Conservation (phyloP, 768 basidiomycete species). For the Gyrodon lividus region DNA sequence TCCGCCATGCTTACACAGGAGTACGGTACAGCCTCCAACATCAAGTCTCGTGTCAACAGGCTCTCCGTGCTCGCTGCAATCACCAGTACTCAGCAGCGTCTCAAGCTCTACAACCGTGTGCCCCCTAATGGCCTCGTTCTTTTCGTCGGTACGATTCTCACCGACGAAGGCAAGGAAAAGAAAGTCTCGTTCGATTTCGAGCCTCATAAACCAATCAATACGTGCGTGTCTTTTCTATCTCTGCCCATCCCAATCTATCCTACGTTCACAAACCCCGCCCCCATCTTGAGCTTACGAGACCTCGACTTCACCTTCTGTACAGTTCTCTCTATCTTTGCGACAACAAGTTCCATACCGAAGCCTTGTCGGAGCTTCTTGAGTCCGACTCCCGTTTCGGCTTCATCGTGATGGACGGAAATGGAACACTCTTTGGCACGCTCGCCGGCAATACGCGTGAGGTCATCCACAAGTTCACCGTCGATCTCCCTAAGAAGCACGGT, state of each 20-base stretch:
- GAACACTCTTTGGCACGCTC: constrained; percentile 92
- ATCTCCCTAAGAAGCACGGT: constrained; percentile 99
- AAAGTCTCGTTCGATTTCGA: constrained; percentile 99
- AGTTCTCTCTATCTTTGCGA: constrained; percentile 98
- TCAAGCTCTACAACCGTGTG: constrained; percentile 95
- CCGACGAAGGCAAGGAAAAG: constrained; percentile 99
- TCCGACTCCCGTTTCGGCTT: constrained; percentile 98
- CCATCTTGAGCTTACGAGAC: too few species aligned
- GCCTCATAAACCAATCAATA: constrained; percentile 98
- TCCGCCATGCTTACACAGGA: constrained; percentile 97
- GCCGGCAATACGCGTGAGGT: constrained; percentile 97
- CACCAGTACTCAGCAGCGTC: constrained; percentile 94
- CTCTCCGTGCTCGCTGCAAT: constrained; percentile 97
- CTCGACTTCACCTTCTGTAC: constrained; percentile 9
- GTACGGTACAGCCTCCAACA: constrained; percentile 99
- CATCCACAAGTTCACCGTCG: constrained; percentile 97
- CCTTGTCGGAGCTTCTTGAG: constrained; percentile 92
- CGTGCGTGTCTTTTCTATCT: constrained; percentile 50
- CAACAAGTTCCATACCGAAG: constrained; percentile 99
- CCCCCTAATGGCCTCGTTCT: constrained; percentile 97
- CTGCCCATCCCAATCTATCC: neutral
- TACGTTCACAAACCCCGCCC: neutral
- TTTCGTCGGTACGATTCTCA: constrained; percentile 97
- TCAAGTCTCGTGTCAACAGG: constrained; percentile 98
- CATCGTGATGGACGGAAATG: constrained; percentile 99